Evolutionary conservation across 768 basidiomycete species (phyloP).

Genomic region (Boletus barrowsii): DNA sequence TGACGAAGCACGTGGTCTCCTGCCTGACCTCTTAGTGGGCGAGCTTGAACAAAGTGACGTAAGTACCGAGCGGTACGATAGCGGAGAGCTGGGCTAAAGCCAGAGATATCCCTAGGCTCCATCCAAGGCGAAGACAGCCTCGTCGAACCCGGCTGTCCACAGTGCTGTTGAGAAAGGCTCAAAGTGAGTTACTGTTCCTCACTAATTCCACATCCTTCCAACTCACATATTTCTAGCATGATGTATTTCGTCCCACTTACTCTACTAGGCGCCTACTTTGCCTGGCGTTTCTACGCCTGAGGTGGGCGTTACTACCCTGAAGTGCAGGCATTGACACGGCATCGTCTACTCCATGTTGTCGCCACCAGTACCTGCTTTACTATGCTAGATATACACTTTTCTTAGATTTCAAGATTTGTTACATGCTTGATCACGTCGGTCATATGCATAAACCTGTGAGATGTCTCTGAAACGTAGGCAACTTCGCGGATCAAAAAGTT

Average conservation of each 20-base stretch:
- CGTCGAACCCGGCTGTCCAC: constrained; percentile 39
- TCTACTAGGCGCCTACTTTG: constrained; percentile 82
- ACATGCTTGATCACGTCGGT: background rate
- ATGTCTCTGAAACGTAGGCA: background rate
- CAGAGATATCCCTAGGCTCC: constrained; percentile 36
- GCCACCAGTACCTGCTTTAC: constrained; percentile 8
- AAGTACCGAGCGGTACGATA: constrained; percentile 26
- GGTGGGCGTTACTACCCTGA: background rate
- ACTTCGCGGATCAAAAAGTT: background rate
- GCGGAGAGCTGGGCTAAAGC: constrained; percentile 1
- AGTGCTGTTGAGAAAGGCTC: constrained; percentile 63
- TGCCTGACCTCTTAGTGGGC: constrained; percentile 77
- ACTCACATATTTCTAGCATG: constrained; percentile 40
- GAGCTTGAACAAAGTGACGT: constrained; percentile 74
- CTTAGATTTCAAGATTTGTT: background rate
- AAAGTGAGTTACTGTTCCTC: constrained; percentile 44
- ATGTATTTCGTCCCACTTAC: constrained; percentile 85
- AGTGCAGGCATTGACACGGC: background rate
- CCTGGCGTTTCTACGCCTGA: constrained; percentile 69
- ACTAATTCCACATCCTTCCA: background rate
- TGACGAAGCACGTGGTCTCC: constrained; percentile 88
- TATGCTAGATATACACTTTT: constrained; percentile 19
- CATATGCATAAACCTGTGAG: background rate
- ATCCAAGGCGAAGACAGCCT: constrained; percentile 49
- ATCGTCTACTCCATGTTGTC: constrained; percentile 10